Base-by-base conservation (phyloP, 208 protist genomes). In the Strigomonas culicis region DNA sequence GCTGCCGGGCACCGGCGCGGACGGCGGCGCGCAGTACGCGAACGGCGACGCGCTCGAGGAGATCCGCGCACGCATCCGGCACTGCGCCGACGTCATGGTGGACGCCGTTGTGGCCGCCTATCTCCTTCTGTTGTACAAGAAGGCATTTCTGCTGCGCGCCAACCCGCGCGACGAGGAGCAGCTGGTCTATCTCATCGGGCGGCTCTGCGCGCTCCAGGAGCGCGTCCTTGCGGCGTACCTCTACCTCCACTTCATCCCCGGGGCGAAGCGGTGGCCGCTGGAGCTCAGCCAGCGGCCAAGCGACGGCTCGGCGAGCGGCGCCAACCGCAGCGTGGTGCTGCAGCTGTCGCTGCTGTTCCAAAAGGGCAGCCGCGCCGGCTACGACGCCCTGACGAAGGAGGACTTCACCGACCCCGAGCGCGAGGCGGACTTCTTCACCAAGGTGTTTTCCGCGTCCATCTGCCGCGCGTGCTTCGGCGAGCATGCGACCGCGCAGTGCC, bases 71-170 rank as follows among this genome's bases (percentile, higher is more conserved):
- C 75, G 86, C 60, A 86, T 95, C 24, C 57, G 63, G 4, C 88
- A 92, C 66, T 60, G 68, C 27, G 76, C 63, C 41, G 84, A 75
- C 28, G 75, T 77, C 28, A 79, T 81, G 10, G 62, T 84, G 19
- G 86, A 95, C 58, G 89, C 86, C 0, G 60, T 95, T n/a, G 80
- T 85, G 6, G 79, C 86, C 0, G 84, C 80, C 3, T 93, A 92
- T 66, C 44, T 92, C 57, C 73, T 95, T 15, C 85, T 95, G 81
- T 65, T 95, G 53, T 95, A 92, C 72, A 79, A 84, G 10, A 84
- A 84, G 43, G 77, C 76, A 11, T 92, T 93, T 47, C 68, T 88
- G 50, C 66, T 95, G 47, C 71, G 74, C 15, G 83, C 89, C 15
- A 82, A 70, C n/a, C 80, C 84, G 49, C 79, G 87, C n/a, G 89